Base-by-base conservation (phyloP, 192 early-diverging fungal species). In the Podila minutissima region DNA sequence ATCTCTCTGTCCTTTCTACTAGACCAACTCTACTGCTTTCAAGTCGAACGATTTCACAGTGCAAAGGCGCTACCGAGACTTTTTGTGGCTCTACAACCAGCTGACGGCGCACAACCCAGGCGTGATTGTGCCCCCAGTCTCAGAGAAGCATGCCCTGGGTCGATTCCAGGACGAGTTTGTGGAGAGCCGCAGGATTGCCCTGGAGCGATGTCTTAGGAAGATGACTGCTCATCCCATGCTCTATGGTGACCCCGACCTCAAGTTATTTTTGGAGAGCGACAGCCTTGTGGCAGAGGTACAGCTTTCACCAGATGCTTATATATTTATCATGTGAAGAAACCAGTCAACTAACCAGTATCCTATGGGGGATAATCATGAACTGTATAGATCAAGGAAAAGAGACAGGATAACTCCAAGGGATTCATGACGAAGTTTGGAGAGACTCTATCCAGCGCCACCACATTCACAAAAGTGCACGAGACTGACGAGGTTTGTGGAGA, bases 111-210 rank as follows among this genome's bases (percentile, higher is more conserved):
- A 89, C 32, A 93, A 96, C 70, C 95, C 95, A 2, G 97, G 97
- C 11, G 89, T 96, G 6, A 93, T 99, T 59, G 91, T 99, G 5
- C 96, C 96, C 19, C 94, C 96, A 26, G 88, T 99, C 5, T 96
- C 97, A 12, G 97, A 95, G 72, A 99, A 99, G 78, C 95, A 97
- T 84, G 91, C 92, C 6, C 70, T 97, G 60, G 94, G 93, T 17
- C 92, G 97, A 26, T 99, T 99, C 69, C 93, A 96, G 74, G 94
- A 97, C 78, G 96, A 97, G 66, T 99, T 99, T 90, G 91, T 99
- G 15, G 96, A 99, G 82, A 89, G 88, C 48, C 89, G 97, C 15
- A 88, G 96, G 4, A 86, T 89, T 37, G 95, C 92, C 0, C 86
- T 99, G 24, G 95, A 97, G 82, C 88, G 90, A 66, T 96, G 94